Evolutionary conservation across 2,329 filamentous ascomycete genomes (phyloP).

Genomic region (Fusarium nygamai): DNA sequence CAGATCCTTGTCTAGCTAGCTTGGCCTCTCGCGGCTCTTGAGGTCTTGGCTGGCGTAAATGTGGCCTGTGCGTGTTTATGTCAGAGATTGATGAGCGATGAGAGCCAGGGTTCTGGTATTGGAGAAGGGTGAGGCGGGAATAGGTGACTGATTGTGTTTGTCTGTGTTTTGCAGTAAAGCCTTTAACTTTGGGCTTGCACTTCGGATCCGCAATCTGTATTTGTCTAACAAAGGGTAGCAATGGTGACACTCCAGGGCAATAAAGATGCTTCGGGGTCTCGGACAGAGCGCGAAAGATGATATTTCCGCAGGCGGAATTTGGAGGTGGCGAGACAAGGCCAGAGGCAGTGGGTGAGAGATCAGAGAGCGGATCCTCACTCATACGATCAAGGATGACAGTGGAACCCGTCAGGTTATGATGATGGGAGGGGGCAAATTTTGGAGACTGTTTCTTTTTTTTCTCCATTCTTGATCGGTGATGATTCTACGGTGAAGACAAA

Average conservation of each 20-base stretch:
- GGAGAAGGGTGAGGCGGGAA: conserved; percentile 3
- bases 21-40: conserved; percentile 38
- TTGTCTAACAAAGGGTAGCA: background rate
- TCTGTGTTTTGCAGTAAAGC: background rate
- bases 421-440: conserved; percentile 16
- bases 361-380: conserved; percentile 20
- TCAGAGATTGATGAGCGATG: conserved; percentile 14
- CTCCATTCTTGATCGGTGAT: background rate
- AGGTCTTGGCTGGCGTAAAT: conserved; percentile 34
- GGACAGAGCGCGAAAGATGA: background rate
- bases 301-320: conserved; percentile 22
- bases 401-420: conserved; percentile 21
- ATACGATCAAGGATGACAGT: conserved; percentile 31
- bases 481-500: background rate
- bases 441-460: background rate
- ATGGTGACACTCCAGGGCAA: background rate
- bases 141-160: background rate
- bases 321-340: conserved; percentile 14
- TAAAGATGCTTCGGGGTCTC: background rate
- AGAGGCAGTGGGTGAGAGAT: background rate
- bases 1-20: conserved; percentile 21
- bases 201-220: conserved; percentile 16
- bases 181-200: background rate
- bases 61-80: conserved; percentile 17
- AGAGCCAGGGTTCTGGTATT: background rate